phyloP scores from a whole-genome alignment of 129 eudicot genomes.

The Flaveria ramosissima region DNA sequence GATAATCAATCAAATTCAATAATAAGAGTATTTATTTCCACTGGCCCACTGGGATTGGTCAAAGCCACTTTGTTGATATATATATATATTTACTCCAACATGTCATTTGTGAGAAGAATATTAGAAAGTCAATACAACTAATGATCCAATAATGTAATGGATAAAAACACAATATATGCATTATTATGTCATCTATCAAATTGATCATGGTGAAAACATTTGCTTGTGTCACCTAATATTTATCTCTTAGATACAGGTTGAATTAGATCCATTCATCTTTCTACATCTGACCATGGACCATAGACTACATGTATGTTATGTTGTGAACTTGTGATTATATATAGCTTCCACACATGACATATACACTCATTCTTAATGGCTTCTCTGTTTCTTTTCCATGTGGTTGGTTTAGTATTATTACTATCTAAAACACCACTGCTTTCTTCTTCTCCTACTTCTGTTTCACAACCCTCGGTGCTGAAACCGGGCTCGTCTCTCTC shows the following conservation, averaged over 20 bases:
- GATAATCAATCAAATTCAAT: neutral
- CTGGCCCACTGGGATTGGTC: neutral
- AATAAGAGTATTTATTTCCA: neutral
- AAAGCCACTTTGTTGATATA: neutral
- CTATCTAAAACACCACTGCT: conserved; percentile 16
- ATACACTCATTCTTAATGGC: conserved; percentile 4
- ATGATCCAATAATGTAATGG: neutral
- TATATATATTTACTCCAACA: too few relatives aligned
- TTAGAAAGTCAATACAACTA: conserved; percentile 8
- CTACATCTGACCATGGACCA: conserved; percentile 2
- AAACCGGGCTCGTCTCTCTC: conserved; percentile 37
- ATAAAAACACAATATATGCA: neutral
- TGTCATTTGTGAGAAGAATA: too few relatives aligned
- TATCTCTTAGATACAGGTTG: neutral
- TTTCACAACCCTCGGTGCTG: conserved; percentile 12
- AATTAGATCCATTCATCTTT: neutral
- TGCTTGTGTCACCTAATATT: neutral
- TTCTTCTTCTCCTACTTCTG: conserved; percentile 22
- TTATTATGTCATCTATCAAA: neutral
- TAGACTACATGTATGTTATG: neutral
- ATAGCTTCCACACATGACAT: conserved; percentile 17
- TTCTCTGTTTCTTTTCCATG: conserved; percentile 10
- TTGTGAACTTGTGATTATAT: neutral
- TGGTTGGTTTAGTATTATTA: conserved; percentile 16
- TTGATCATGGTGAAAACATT: neutral